A percentile compares a stretch with the other conserved stretches of the same genome.
These are phyloP conservation scores for Ascobolus immersus DNA, from an alignment of 495 filamentous ascomycete genomes.

Conservation along the genomic window DNA sequence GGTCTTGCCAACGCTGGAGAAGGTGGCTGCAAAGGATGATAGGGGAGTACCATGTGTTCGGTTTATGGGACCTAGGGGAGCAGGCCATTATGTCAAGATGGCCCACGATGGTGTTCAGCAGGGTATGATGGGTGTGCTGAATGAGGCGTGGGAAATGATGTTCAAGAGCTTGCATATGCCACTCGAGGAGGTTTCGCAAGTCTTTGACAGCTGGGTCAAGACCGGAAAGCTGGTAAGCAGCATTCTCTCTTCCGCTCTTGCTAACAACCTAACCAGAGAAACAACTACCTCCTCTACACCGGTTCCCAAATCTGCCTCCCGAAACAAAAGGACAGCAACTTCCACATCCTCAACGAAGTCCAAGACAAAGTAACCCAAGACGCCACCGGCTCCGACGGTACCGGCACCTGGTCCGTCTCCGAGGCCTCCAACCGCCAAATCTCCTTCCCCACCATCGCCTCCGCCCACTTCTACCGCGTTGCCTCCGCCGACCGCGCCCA, in stretches of 20 bases:
- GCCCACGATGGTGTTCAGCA: slow-evolving; percentile 56
- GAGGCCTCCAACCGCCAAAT: slow-evolving; percentile 38
- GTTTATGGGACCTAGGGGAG: slow-evolving; percentile 33
- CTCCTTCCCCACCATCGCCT: slow-evolving; percentile 35
- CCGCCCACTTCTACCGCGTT: slow-evolving; percentile 39
- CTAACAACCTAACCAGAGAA: slow-evolving; percentile 13
- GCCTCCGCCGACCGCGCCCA: slow-evolving; percentile 36
- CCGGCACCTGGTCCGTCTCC: slow-evolving; percentile 36
- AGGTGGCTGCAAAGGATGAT: slow-evolving; percentile 33
- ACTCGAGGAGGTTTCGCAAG: slow-evolving; percentile 35
- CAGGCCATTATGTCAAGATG: slow-evolving; percentile 56
- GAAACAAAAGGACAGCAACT: slow-evolving; percentile 21
- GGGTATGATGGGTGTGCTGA: slow-evolving; percentile 35
- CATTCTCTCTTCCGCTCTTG: neutral
- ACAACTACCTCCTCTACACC: slow-evolving; percentile 38
- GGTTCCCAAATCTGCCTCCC: slow-evolving; percentile 31
- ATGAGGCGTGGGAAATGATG: slow-evolving; percentile 43
- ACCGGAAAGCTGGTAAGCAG: slow-evolving; percentile 26
- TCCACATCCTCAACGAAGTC: slow-evolving; percentile 36
- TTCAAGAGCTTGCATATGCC: slow-evolving; percentile 30
- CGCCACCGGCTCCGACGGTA: slow-evolving; percentile 40
- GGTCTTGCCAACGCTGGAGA: slow-evolving; percentile 37
- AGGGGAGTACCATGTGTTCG: slow-evolving; percentile 36
- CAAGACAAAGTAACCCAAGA: slow-evolving; percentile 59
- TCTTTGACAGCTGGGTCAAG: slow-evolving; percentile 35